Percentiles rank a stretch among this genome's conserved stretches.
phyloP scores from a whole-genome alignment of 768 basidiomycete species.

The Harrya chromipes region DNA sequence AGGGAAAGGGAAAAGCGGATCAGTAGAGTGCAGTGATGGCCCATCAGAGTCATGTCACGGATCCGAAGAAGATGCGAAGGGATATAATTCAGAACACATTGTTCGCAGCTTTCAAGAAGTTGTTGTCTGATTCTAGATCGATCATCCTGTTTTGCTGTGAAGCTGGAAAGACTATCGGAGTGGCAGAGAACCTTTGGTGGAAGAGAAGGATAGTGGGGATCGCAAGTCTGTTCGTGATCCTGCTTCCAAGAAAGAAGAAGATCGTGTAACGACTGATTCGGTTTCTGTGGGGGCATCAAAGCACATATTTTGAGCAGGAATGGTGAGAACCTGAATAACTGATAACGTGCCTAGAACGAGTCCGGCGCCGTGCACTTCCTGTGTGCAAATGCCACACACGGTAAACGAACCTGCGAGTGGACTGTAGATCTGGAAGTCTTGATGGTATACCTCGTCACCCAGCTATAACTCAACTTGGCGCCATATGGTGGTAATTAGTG shows the following conservation, averaged over 20 bases:
- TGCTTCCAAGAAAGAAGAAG: conserved; percentile 4
- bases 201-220: background rate
- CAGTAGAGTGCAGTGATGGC: no score
- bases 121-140: background rate
- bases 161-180: background rate
- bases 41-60: conserved; percentile 9
- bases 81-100: conserved; percentile 18
- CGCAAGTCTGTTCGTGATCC: background rate
- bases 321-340: no score
- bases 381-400: no score
- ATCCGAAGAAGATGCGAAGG: conserved; percentile 17
- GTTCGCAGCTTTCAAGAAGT: conserved; percentile 11
- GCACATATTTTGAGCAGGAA: no score
- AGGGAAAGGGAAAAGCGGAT: no score
- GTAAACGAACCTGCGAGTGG: no score
- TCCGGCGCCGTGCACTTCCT: no score
- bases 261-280: background rate
- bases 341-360: no score
- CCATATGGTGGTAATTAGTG: no score
- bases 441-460: no score
- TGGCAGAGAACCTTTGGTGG: conserved; percentile 2
- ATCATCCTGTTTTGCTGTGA: background rate
- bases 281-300: background rate
- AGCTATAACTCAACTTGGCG: no score
- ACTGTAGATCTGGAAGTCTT: no score